Evolutionary conservation across 768 basidiomycete genomes (phyloP), one percentile per base, ranked within the genome.

Genomic region (Termitomyces sp.): DNA sequence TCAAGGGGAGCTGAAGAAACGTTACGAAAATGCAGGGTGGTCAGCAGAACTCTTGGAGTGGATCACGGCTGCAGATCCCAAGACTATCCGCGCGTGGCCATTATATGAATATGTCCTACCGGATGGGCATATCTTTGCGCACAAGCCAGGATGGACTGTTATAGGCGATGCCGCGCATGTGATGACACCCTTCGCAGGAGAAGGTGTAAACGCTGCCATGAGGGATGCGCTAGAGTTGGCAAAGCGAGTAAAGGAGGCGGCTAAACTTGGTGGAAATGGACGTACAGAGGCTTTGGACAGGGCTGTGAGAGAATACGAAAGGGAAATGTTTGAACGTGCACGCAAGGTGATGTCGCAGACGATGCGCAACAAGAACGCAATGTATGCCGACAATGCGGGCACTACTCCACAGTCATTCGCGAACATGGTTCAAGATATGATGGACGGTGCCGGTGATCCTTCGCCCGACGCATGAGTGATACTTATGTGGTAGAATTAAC

Each of bases 111-210:
- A 60, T 49, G 28, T 23, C 26, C 35, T 63, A 28, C 62, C 62
- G 6, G 59, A 63, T 49, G 62, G 62, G n/a, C 62, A 63, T 41
- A 28, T 57, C 3, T 63, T 52, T 28, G 26, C 32, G 28, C 62
- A 63, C 48, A 50, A 48, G 44, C 36, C 40, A 30, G 62, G 62
- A 62, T 66, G 32, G 47, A 68, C 69, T 16, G 40, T 70, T 18
- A 49, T 70, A 1, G 69, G 67, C 5, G 67, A 70, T 62, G 67
- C 69, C 14, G 69, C 69, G 2, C 69, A 70, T 60, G 61, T 67
- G 20, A 67, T 70, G 64, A 63, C 66, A 8, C 69, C 67, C 20
- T 68, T 67, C 48, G 64, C 65, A 1, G 69, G 69, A 12, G 64
- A 62, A 35, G 69, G 69, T 4, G 67, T 68, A 14, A 69, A 69